A percentile compares a stretch with the other conserved stretches of the same genome.
Evolutionary conservation across 2,329 filamentous ascomycete species (phyloP).

Genomic region (Stagonosporopsis rhizophila): DNA sequence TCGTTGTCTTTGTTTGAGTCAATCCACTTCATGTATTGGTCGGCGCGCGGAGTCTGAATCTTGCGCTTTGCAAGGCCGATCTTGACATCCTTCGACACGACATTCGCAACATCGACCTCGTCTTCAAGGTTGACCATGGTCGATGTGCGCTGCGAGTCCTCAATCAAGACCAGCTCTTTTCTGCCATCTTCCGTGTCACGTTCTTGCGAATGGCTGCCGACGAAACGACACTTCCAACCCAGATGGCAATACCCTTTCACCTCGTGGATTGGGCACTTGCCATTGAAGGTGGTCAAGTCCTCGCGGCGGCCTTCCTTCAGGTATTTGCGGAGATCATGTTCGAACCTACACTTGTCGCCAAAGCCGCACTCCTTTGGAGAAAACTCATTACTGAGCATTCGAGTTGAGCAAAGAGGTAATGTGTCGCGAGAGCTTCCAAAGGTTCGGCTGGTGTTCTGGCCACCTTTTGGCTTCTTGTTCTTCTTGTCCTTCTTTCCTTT

Average conservation of each 20-base stretch:
- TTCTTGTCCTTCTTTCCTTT: slow-evolving; percentile 56
- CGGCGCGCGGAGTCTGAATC: slow-evolving; percentile 73
- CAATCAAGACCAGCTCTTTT: slow-evolving; percentile 78
- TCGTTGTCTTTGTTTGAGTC: slow-evolving; percentile 64
- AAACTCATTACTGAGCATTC: slow-evolving; percentile 77
- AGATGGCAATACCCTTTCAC: slow-evolving; percentile 76
- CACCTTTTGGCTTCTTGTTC: slow-evolving; percentile 68
- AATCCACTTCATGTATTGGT: slow-evolving; percentile 79
- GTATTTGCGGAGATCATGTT: slow-evolving; percentile 87
- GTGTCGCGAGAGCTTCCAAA: slow-evolving; percentile 83
- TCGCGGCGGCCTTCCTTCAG: slow-evolving; percentile 80
- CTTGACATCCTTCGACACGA: slow-evolving; percentile 73
- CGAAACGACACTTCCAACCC: slow-evolving; percentile 95
- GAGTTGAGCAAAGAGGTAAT: slow-evolving; percentile 77
- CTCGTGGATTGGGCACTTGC: slow-evolving; percentile 83
- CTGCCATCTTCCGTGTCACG: slow-evolving; percentile 77
- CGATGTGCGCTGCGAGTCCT: slow-evolving; percentile 59
- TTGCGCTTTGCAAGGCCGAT: slow-evolving; percentile 77
- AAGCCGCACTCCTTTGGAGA: slow-evolving; percentile 77
- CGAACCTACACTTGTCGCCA: slow-evolving; percentile 79
- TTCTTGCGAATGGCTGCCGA: slow-evolving; percentile 85
- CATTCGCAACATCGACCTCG: slow-evolving; percentile 75
- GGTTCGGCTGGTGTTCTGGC: slow-evolving; percentile 82
- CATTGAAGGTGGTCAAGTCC: slow-evolving; percentile 77
- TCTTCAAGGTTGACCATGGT: slow-evolving; percentile 53